Conservation (phyloP, 176 grass and related monocot genomes). For the Aechmea fasciata region DNA sequence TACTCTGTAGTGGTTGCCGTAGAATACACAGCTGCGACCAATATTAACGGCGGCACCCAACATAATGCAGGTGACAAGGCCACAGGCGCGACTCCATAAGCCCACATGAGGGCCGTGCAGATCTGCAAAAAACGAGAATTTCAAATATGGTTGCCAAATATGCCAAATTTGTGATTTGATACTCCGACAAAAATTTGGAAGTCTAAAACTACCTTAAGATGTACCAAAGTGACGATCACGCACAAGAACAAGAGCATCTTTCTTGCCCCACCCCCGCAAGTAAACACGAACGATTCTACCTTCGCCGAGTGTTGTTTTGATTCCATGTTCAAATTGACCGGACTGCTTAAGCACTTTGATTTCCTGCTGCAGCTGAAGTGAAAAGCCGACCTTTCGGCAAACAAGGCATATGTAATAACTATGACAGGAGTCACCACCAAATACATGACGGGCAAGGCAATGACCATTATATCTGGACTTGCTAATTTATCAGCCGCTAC, state of each 20-base stretch:
- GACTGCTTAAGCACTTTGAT: constrained; percentile 2
- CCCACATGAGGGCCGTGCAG: constrained; percentile 50
- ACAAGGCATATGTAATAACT: constrained; percentile 46
- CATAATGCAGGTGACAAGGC: constrained; percentile 50
- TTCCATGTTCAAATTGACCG: background rate
- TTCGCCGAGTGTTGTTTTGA: constrained; percentile 11
- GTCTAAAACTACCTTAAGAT: constrained; percentile 43
- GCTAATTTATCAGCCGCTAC: constrained; percentile 28
- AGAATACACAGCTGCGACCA: constrained; percentile 42
- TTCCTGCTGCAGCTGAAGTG: constrained; percentile 22
- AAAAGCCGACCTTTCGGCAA: constrained; percentile 41
- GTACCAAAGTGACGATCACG: constrained; percentile 26
- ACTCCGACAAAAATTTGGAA: background rate
- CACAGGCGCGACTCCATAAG: constrained; percentile 56
- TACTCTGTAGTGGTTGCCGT: constrained; percentile 30
- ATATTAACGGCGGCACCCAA: constrained; percentile 60
- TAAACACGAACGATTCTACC: constrained; percentile 1
- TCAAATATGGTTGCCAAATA: background rate
- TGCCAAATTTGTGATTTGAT: background rate
- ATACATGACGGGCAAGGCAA: constrained; percentile 86
- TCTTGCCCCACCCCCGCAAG: constrained; percentile 35
- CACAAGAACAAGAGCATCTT: constrained; percentile 39
- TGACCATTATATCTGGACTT: constrained; percentile 59
- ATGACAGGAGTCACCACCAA: constrained; percentile 48
- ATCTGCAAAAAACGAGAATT: constrained; percentile 34